Conservation (phyloP, 1,284 basidiomycete genomes). For the Sporisorium scitamineum region DNA sequence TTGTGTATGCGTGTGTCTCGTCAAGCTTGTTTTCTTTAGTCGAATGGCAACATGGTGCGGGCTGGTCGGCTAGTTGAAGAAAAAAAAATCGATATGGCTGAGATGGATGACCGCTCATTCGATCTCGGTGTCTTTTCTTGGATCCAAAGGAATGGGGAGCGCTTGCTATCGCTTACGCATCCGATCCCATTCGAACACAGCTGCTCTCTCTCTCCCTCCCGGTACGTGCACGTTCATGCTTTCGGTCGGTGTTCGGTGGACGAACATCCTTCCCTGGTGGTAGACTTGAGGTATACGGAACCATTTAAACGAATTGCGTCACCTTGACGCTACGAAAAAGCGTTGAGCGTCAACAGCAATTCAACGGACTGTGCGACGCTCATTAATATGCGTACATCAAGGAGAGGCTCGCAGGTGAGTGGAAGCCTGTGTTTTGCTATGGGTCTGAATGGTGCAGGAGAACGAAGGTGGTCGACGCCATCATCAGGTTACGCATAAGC, state of each 20-base stretch:
- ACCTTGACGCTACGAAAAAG: no score
- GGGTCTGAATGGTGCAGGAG: no score
- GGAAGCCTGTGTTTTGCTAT: no score
- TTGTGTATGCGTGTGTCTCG: neutral
- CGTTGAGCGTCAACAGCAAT: no score
- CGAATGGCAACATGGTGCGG: neutral
- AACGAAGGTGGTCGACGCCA: no score
- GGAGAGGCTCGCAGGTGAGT: no score
- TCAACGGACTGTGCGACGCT: no score
- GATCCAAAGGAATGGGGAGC: neutral
- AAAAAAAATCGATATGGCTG: neutral
- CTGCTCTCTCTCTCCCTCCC: neutral
- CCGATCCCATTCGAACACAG: neutral
- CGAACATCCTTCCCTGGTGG: no score
- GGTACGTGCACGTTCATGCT: neutral
- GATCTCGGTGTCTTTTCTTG: constrained; percentile 1
- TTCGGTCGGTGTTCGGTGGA: neutral
- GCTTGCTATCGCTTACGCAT: neutral
- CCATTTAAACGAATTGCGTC: no score
- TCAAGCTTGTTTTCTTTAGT: neutral
- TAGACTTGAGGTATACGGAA: no score
- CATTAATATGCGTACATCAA: no score
- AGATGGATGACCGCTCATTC: neutral
- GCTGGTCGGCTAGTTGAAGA: constrained; percentile 4
- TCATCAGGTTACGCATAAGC: no score